phyloP scores from a whole-genome alignment of 1,284 basidiomycete genomes.

The Omphalotus olearius region DNA sequence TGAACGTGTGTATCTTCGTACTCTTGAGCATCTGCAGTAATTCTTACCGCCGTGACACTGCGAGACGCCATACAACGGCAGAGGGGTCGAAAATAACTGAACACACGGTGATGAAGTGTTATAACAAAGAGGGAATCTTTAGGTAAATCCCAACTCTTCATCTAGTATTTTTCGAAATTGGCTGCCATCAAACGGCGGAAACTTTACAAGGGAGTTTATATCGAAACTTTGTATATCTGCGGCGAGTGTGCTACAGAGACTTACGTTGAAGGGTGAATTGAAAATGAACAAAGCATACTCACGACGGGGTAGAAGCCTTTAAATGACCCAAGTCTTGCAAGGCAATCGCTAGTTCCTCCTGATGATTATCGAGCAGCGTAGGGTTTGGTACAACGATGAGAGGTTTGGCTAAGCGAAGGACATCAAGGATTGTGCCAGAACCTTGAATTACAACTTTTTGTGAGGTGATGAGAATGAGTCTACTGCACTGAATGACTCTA shows the following conservation, averaged over 20 bases:
- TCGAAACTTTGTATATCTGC: conserved; percentile 48
- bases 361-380: conserved; percentile 90
- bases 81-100: conserved; percentile 9
- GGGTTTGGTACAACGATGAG: conserved; percentile 90
- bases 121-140: conserved; percentile 1
- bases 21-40: conserved; percentile 44
- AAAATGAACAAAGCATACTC: conserved; percentile 26
- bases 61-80: conserved; percentile 25
- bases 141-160: conserved; percentile 64
- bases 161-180: conserved; percentile 66
- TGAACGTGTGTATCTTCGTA: conserved; percentile 81
- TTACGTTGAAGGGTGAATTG: background rate
- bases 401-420: conserved; percentile 68
- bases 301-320: conserved; percentile 56
- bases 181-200: conserved; percentile 62
- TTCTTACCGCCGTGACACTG: conserved; percentile 34
- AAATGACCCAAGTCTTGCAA: conserved; percentile 64
- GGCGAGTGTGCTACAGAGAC: conserved; percentile 44
- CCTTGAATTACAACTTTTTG: conserved; percentile 46
- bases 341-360: conserved; percentile 81
- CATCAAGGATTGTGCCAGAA: conserved; percentile 92
- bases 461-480: background rate
- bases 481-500: conserved; percentile 26
- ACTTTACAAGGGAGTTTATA: conserved; percentile 42
- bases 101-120: background rate